phyloP scores from a whole-genome alignment of 2,329 filamentous ascomycete species.

The Fusarium sp. region DNA sequence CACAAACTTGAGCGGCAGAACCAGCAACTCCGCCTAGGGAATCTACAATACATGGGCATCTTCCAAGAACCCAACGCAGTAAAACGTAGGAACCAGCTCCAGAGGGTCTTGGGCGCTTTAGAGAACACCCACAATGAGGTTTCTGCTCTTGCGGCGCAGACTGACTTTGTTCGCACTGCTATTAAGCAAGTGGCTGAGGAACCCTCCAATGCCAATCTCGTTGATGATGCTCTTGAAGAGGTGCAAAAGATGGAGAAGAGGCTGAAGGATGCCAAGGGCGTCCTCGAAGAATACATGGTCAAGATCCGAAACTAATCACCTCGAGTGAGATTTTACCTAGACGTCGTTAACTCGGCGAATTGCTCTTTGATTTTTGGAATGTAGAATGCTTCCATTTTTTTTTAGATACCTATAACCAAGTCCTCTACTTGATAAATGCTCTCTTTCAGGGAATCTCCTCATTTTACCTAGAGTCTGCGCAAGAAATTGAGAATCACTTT shows the following conservation, averaged over 20 bases:
- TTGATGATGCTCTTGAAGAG: background rate
- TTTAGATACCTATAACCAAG: background rate
- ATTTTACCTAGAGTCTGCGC: background rate
- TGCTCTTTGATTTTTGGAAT: background rate
- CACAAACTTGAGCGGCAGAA: background rate
- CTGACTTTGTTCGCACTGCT: background rate
- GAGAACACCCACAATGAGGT: background rate
- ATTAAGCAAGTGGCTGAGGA: background rate
- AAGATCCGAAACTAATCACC: background rate
- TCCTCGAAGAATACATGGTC: background rate
- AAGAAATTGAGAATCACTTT: background rate
- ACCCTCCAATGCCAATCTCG: background rate
- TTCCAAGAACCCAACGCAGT: background rate
- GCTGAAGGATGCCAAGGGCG: background rate
- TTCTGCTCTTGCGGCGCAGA: background rate
- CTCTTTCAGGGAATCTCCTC: background rate
- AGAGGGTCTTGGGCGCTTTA: background rate
- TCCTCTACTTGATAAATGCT: background rate
- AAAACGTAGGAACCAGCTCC: background rate
- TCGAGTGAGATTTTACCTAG: background rate
- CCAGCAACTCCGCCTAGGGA: background rate
- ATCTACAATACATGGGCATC: background rate
- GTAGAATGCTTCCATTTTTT: background rate
- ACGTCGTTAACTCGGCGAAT: too few relatives aligned
- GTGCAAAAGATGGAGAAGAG: background rate